These are phyloP conservation scores for Sequoia sempervirens DNA, from an alignment of 75 land plant genomes.

Conservation along the genomic window DNA sequence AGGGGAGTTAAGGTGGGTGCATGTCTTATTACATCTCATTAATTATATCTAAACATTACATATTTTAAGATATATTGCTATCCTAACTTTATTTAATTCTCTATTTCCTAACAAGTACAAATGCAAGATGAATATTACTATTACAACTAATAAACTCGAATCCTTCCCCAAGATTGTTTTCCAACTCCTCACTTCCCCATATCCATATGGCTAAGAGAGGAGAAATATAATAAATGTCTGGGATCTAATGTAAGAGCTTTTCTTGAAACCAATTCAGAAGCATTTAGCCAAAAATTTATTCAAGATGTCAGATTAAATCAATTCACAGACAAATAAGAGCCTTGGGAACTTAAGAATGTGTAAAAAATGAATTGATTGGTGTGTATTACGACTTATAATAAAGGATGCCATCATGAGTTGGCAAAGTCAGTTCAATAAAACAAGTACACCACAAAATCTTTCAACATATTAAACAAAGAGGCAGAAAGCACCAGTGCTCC, in stretches of 20 bases:
- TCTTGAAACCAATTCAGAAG: background rate
- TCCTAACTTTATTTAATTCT: background rate
- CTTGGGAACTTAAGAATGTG: background rate
- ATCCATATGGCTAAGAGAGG: background rate
- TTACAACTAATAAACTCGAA: background rate
- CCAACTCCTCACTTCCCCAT: background rate
- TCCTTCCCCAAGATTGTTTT: background rate
- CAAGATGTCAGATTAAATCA: background rate
- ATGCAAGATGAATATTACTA: background rate
- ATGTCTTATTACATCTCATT: too few relatives aligned
- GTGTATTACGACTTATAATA: background rate
- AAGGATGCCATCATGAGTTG: background rate
- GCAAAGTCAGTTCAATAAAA: background rate
- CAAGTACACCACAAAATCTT: background rate
- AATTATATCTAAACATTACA: background rate
- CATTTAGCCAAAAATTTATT: background rate
- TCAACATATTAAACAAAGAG: background rate
- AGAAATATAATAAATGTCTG: background rate
- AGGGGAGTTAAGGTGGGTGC: too few relatives aligned
- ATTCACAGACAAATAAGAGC: background rate
- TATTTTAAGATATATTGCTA: background rate
- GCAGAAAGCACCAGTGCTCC: constrained; percentile 80
- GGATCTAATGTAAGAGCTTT: background rate
- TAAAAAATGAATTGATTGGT: background rate
- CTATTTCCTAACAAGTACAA: background rate